These are phyloP conservation scores for Mortierella sp. DNA, from an alignment of 371 early-diverging fungal species.

Conservation along the genomic window DNA sequence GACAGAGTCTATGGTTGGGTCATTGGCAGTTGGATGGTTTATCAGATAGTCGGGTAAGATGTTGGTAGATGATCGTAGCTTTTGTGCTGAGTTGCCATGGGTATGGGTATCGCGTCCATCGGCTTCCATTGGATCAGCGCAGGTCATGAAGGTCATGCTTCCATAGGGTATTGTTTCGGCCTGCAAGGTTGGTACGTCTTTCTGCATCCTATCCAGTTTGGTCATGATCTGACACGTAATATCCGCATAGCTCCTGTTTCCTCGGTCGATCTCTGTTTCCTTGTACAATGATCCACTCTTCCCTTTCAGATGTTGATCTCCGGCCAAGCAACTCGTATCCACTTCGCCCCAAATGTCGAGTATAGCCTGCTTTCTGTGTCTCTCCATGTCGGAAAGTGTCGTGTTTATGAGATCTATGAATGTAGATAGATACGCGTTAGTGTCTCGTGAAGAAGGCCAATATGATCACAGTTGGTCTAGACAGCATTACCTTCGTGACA, in stretches of 20 bases:
- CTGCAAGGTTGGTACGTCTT: slow-evolving; percentile 14
- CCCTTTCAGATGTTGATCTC: background rate
- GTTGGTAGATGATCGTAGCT: background rate
- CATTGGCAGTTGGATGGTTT: no score
- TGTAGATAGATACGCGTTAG: background rate
- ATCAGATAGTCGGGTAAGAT: no score
- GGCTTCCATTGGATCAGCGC: background rate
- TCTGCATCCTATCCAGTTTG: slow-evolving; percentile 9
- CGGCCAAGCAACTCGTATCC: background rate
- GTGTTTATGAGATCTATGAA: slow-evolving; percentile 31
- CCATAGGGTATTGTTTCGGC: slow-evolving; percentile 28
- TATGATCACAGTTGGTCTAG: background rate
- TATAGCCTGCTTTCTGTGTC: slow-evolving; percentile 17
- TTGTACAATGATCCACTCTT: background rate
- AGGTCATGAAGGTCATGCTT: slow-evolving; percentile 19
- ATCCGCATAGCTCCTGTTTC: slow-evolving; percentile 19
- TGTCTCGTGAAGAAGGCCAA: background rate
- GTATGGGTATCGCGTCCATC: background rate
- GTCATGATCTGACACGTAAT: slow-evolving; percentile 31
- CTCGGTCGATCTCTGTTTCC: background rate
- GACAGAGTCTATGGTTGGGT: no score
- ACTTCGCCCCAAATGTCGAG: slow-evolving; percentile 27
- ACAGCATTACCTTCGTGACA: slow-evolving; percentile 16
- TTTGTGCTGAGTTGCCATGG: background rate
- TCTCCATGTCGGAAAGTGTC: slow-evolving; percentile 42